Evolutionary conservation across 768 basidiomycete genomes (phyloP).

Genomic region (Mycena kentingensis): DNA sequence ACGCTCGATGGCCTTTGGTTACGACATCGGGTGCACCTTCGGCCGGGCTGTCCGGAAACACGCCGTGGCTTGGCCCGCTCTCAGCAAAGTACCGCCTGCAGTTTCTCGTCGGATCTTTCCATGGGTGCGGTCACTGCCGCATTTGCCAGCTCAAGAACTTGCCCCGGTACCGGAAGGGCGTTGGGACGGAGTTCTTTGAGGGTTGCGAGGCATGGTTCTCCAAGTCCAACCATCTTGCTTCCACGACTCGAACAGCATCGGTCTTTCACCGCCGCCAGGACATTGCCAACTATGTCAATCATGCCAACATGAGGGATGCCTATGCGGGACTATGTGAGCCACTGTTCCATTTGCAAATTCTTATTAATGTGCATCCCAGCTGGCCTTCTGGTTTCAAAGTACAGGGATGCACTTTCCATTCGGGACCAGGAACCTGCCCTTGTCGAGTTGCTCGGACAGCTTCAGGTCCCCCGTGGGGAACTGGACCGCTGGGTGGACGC

Average conservation of each 20-base stretch:
- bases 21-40: slow-evolving; percentile 21
- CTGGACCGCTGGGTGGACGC: not conserved
- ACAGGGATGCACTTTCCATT: not conserved
- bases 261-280: not conserved
- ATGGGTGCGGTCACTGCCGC: slow-evolving; percentile 7
- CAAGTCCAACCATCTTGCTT: not conserved
- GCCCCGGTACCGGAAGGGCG: not conserved
- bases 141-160: slow-evolving; percentile 10
- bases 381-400: not conserved
- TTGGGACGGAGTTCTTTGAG: not conserved
- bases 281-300: not conserved
- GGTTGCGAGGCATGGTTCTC: not conserved
- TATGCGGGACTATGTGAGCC: not conserved
- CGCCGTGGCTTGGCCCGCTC: not conserved
- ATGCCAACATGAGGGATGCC: not conserved
- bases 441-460: not conserved
- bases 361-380: not conserved
- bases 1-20: not conserved
- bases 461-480: not conserved
- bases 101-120: not conserved
- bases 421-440: not conserved
- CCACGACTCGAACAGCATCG: not conserved
- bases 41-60: not conserved
- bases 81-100: not conserved
- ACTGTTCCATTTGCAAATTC: not conserved